A percentile compares a stretch with the other conserved stretches of the same genome.
These are phyloP conservation scores for Rehmannia glutinosa DNA, from an alignment of 257 asterid species.

Conservation along the genomic window DNA sequence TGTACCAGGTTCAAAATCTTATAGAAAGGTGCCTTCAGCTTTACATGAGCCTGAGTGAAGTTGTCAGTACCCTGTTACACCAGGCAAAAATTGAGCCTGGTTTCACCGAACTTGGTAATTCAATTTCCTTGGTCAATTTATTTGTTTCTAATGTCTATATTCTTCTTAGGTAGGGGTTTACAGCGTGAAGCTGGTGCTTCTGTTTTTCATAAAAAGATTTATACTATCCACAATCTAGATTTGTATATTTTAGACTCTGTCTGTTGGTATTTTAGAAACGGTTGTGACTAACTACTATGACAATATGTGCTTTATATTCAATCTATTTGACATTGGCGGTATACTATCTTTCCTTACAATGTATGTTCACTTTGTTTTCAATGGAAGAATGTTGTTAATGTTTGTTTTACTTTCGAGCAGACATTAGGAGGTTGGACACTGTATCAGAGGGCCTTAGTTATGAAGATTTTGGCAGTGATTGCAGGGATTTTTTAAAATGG, in stretches of 20 bases:
- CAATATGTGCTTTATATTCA: not conserved
- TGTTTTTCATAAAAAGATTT: not conserved
- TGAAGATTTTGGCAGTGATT: constrained; percentile 45
- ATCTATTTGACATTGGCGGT: not conserved
- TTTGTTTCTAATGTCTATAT: not conserved
- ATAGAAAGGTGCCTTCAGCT: constrained; percentile 91
- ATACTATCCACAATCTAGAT: too few species aligned
- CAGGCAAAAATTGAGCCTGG: constrained; percentile 83
- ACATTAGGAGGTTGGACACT: constrained; percentile 35
- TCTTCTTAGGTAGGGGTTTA: not conserved
- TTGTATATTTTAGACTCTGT: not conserved
- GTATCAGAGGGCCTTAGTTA: constrained; percentile 38
- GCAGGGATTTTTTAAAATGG: constrained; percentile 24
- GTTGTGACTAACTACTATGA: not conserved
- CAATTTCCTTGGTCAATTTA: not conserved
- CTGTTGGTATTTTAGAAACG: not conserved
- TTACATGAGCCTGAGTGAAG: constrained; percentile 81
- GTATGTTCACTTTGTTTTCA: constrained; percentile 1
- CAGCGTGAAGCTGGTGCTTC: not conserved
- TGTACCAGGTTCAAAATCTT: constrained; percentile 76
- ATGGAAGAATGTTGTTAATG: constrained; percentile 3
- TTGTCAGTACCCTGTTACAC: constrained; percentile 53
- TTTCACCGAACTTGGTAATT: constrained; percentile 79
- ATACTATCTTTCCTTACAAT: not conserved
- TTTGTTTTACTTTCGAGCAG: constrained; percentile 29